Evolutionary conservation across 2,329 filamentous ascomycete genomes (phyloP).

Genomic region (Fusarium protoensiforme): DNA sequence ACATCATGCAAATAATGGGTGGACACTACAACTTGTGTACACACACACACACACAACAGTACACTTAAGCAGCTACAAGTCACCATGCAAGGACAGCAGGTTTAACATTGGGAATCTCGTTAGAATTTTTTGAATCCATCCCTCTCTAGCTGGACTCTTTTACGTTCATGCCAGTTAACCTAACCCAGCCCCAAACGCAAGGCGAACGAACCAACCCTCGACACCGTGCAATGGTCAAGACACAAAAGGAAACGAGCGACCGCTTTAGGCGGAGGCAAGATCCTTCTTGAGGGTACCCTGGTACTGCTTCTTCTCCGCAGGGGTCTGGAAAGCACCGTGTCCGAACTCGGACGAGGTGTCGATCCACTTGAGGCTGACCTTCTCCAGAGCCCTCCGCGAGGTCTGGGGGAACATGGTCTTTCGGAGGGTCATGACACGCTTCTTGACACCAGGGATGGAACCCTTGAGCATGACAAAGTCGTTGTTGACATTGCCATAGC

Average conservation of each 20-base stretch:
- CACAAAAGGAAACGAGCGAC: constrained; percentile 55
- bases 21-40: neutral
- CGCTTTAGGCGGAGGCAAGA: constrained; percentile 60
- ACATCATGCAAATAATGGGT: neutral
- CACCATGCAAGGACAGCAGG: constrained; percentile 31
- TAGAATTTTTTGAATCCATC: constrained; percentile 46
- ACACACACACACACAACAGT: neutral
- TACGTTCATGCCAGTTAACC: constrained; percentile 51
- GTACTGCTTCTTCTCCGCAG: constrained; percentile 97
- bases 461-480: constrained; percentile 99
- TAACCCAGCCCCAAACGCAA: constrained; percentile 50
- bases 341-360: constrained; percentile 99
- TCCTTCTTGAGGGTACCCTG: constrained; percentile 99
- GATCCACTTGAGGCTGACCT: constrained; percentile 99
- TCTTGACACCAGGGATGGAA: constrained; percentile 97
- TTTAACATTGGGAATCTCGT: constrained; percentile 50
- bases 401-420: constrained; percentile 99
- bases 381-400: constrained; percentile 94
- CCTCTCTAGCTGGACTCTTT: constrained; percentile 51
- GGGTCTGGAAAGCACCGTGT: constrained; percentile 99
- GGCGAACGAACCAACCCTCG: constrained; percentile 57
- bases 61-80: neutral
- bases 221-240: constrained; percentile 66
- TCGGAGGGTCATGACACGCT: constrained; percentile 98
- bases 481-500: constrained; percentile 99